Percentiles rank a stretch among this genome's conserved stretches.
Conservation (phyloP, 2,329 filamentous ascomycete genomes). For the Curvularia verruculosa region DNA sequence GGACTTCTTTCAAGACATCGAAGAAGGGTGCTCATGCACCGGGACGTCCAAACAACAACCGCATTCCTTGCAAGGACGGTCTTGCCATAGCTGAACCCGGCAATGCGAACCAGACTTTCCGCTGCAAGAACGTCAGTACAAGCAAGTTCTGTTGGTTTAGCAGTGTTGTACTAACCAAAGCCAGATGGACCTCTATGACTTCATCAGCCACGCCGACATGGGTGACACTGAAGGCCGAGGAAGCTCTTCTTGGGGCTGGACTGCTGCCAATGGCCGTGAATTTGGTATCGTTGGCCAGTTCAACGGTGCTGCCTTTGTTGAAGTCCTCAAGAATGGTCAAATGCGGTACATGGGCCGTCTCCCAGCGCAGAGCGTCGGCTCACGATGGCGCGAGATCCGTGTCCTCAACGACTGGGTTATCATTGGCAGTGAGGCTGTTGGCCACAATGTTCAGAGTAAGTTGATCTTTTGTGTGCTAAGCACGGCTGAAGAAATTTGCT, state of each 20-base stretch:
- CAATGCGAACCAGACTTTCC: conserved; percentile 34
- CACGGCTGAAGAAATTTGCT: conserved; percentile 30
- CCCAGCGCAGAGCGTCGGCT: conserved; percentile 52
- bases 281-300: conserved; percentile 61
- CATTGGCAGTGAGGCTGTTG: conserved; percentile 54
- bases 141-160: background rate
- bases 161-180: conserved; percentile 27
- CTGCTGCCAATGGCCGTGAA: conserved; percentile 58
- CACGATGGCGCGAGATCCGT: conserved; percentile 61
- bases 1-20: conserved; percentile 29
- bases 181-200: conserved; percentile 62
- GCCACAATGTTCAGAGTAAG: conserved; percentile 57
- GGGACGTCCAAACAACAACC: conserved; percentile 7
- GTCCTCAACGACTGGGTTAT: conserved; percentile 54
- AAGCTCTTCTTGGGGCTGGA: conserved; percentile 60
- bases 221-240: conserved; percentile 53
- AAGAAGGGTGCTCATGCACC: conserved; percentile 22
- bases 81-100: conserved; percentile 30
- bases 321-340: conserved; percentile 57
- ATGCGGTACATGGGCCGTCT: conserved; percentile 60
- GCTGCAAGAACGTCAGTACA: conserved; percentile 29
- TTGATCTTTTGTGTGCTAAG: conserved; percentile 36
- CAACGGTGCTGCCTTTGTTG: conserved; percentile 61
- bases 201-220: conserved; percentile 60
- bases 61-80: conserved; percentile 30